Percentiles rank a stretch among this genome's conserved stretches.
Conservation (phyloP, 306 rosid species). For the Cucurbita argyrosperma region DNA sequence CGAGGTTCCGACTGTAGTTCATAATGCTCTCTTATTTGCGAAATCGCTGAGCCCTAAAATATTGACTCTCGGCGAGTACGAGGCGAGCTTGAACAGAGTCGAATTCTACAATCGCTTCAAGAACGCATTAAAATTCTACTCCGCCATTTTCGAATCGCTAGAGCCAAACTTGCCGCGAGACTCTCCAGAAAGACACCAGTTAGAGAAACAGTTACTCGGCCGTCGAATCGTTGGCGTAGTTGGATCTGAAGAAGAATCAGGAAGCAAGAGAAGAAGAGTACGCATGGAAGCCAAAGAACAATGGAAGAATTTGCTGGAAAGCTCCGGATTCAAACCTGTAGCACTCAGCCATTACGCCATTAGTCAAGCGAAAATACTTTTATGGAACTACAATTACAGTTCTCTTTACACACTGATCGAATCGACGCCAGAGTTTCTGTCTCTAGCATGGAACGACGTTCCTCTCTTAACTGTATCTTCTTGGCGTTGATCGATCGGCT, state of each 20-base stretch:
- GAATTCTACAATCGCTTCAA: conserved; percentile 44
- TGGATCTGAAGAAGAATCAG: conserved; percentile 25
- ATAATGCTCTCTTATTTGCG: conserved; percentile 47
- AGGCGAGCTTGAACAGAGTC: conserved; percentile 48
- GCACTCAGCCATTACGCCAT: conserved; percentile 67
- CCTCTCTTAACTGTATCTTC: conserved; percentile 78
- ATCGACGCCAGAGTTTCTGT: conserved; percentile 67
- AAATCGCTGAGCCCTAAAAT: conserved; percentile 61
- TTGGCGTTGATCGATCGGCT: conserved; percentile 45
- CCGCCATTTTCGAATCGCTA: conserved; percentile 64
- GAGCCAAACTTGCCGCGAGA: conserved; percentile 58
- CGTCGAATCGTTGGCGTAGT: conserved; percentile 44
- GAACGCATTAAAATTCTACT: conserved; percentile 56
- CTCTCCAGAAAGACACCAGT: conserved; percentile 55
- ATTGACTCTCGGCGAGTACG: conserved; percentile 81
- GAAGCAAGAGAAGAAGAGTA: conserved; percentile 33
- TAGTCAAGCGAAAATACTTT: conserved; percentile 79
- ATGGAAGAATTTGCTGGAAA: conserved; percentile 70
- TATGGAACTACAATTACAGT: conserved; percentile 67
- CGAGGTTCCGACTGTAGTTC: conserved; percentile 35
- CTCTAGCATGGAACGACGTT: conserved; percentile 82
- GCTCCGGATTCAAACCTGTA: conserved; percentile 55
- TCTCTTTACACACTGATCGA: conserved; percentile 45
- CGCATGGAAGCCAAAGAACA: conserved; percentile 67
- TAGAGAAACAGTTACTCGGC: conserved; percentile 59